Evolutionary conservation across 1,139 yeast genomes (phyloP).

Genomic region (Candida neerlandica): DNA sequence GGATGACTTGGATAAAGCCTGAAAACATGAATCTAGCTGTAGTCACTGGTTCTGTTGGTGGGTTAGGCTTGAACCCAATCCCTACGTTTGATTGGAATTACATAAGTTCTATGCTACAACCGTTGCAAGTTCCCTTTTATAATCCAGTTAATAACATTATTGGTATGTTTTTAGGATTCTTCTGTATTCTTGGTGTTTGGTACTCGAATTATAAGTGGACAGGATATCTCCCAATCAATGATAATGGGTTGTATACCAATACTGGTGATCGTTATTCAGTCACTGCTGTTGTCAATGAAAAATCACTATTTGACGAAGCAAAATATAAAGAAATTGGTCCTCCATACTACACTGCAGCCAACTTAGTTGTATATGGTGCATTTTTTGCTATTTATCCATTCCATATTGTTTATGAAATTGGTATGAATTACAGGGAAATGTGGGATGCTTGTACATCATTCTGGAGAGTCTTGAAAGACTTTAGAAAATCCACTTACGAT

Average conservation of each 20-base stretch:
- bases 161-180: slow-evolving; percentile 47
- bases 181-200: slow-evolving; percentile 48
- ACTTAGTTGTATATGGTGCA: slow-evolving; percentile 54
- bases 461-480: slow-evolving; percentile 11
- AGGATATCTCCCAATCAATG: slow-evolving; percentile 56
- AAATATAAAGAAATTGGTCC: slow-evolving; percentile 53
- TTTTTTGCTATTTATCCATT: slow-evolving; percentile 64
- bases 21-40: slow-evolving; percentile 43
- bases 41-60: slow-evolving; percentile 56
- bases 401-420: slow-evolving; percentile 48
- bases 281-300: slow-evolving; percentile 38
- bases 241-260: slow-evolving; percentile 47
- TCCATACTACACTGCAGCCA: slow-evolving; percentile 42
- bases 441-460: slow-evolving; percentile 15
- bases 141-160: slow-evolving; percentile 41
- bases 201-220: slow-evolving; percentile 56
- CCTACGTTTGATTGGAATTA: slow-evolving; percentile 56
- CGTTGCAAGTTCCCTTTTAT: slow-evolving; percentile 42
- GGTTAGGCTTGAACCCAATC: slow-evolving; percentile 62
- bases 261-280: slow-evolving; percentile 48
- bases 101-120: slow-evolving; percentile 9
- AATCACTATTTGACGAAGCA: slow-evolving; percentile 38
- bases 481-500: slow-evolving; percentile 17
- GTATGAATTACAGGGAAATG: slow-evolving; percentile 28
- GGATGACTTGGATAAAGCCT: slow-evolving; percentile 44